phyloP scores from a whole-genome alignment of 352 stramenopile species.

The Phytophthora crassamura region DNA sequence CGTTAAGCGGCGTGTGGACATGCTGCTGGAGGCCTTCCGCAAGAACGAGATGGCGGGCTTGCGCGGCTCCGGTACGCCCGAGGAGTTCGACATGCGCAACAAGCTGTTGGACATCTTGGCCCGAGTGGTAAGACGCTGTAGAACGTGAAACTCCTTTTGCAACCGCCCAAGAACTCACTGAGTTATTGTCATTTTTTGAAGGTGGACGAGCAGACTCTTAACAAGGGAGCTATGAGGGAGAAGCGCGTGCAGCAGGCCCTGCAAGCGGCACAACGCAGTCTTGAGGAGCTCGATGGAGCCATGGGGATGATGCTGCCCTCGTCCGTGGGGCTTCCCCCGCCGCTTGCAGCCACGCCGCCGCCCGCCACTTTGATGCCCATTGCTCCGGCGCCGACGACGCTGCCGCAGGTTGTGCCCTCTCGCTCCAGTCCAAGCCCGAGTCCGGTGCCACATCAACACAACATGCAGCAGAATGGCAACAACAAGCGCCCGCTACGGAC shows the following conservation, averaged over 20 bases:
- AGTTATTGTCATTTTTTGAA: slow-evolving; percentile 18
- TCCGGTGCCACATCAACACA: slow-evolving; percentile 14
- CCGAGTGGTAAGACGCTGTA: slow-evolving; percentile 28
- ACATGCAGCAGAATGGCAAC: slow-evolving; percentile 36
- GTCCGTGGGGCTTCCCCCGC: slow-evolving; percentile 7
- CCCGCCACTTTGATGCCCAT: slow-evolving; percentile 33
- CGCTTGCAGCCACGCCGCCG: slow-evolving; percentile 5
- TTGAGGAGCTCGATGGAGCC: slow-evolving; percentile 32
- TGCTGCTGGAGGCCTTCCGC: slow-evolving; percentile 46
- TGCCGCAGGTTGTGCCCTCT: background rate
- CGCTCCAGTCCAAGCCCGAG: slow-evolving; percentile 21
- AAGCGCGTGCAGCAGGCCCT: slow-evolving; percentile 43
- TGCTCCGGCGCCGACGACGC: slow-evolving; percentile 27
- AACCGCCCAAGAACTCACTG: slow-evolving; percentile 2
- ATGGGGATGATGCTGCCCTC: slow-evolving; percentile 5
- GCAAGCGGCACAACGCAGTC: slow-evolving; percentile 29
- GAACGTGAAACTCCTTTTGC: background rate
- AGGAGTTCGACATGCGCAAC: slow-evolving; percentile 47
- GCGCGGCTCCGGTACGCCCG: slow-evolving; percentile 40
- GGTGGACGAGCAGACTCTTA: slow-evolving; percentile 46
- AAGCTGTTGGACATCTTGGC: slow-evolving; percentile 46
- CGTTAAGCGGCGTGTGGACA: slow-evolving; percentile 49
- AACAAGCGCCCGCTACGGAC: slow-evolving; percentile 35
- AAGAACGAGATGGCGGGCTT: slow-evolving; percentile 46
- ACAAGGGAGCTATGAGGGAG: slow-evolving; percentile 46